Conservation (phyloP, 2,329 filamentous ascomycete species). For the Colletotrichum endophyticum region DNA sequence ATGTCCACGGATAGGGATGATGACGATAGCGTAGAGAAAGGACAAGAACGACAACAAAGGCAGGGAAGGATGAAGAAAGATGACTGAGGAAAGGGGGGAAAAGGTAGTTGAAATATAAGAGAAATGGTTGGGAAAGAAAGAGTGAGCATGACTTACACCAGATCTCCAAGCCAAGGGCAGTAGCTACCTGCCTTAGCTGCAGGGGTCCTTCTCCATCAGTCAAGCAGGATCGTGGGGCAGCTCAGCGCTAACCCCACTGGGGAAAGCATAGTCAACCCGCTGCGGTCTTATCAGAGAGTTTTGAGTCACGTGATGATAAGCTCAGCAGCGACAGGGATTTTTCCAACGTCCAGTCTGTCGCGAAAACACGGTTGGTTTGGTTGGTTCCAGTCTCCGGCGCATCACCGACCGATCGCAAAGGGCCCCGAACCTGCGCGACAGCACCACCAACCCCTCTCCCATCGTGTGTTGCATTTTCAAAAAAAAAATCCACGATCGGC, state of each 20-base stretch:
- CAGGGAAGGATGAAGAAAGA: neutral
- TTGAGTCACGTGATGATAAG: slow-evolving; percentile 4
- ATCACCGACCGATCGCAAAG: slow-evolving; percentile 17
- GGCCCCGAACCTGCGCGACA: slow-evolving; percentile 9
- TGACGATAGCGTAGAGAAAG: neutral
- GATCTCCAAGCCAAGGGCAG: neutral
- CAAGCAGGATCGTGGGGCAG: neutral
- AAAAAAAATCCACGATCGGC: neutral
- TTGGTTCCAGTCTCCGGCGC: neutral
- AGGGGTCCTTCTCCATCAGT: neutral
- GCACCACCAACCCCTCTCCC: neutral
- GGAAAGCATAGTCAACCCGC: neutral
- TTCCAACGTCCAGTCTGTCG: slow-evolving; percentile 12
- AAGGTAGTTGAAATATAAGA: neutral
- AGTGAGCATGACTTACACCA: neutral
- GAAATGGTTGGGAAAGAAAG: neutral
- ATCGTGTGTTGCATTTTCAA: neutral
- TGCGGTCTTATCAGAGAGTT: neutral
- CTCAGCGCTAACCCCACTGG: neutral
- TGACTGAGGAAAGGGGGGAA: neutral
- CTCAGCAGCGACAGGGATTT: neutral
- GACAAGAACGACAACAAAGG: neutral
- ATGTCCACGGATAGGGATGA: neutral
- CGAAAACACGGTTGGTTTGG: slow-evolving; percentile 17
- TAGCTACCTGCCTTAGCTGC: neutral